A percentile compares a stretch with the other conserved stretches of the same genome.
Evolutionary conservation across 1,139 yeast genomes (phyloP).

Genomic region (Lodderomyces parapsilosis): DNA sequence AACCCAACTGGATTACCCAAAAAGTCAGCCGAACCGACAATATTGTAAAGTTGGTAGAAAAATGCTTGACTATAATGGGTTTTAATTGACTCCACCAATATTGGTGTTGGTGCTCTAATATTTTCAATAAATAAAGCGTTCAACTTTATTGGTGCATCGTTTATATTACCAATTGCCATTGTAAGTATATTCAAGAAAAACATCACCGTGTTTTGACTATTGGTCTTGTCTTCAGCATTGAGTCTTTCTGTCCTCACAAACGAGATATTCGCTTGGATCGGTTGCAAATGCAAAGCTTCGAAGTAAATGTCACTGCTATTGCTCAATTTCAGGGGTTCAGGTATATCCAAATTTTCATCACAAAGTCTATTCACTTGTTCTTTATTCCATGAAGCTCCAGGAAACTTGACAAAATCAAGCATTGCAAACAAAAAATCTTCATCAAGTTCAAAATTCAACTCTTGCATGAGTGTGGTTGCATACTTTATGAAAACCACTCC

Average conservation of each 20-base stretch:
- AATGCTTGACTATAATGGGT: conserved; percentile 93
- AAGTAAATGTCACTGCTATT: conserved; percentile 78
- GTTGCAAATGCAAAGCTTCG: conserved; percentile 91
- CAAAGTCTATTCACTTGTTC: conserved; percentile 53
- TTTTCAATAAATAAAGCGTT: conserved; percentile 88
- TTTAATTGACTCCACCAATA: conserved; percentile 65
- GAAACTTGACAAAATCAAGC: conserved; percentile 72
- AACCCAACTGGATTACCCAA: conserved; percentile 97
- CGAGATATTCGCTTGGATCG: conserved; percentile 82
- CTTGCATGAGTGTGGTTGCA: conserved; percentile 86
- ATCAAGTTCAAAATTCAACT: conserved; percentile 87
- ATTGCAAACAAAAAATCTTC: conserved; percentile 88
- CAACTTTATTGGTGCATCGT: conserved; percentile 91
- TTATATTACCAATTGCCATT: conserved; percentile 96
- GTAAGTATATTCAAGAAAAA: conserved; percentile 83
- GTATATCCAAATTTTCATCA: conserved; percentile 62
- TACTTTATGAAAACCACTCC: conserved; percentile 90
- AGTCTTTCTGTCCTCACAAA: conserved; percentile 88
- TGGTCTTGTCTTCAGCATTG: conserved; percentile 55
- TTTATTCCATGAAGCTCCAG: conserved; percentile 68
- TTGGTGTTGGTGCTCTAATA: conserved; percentile 79
- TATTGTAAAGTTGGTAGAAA: conserved; percentile 87
- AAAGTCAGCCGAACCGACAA: conserved; percentile 94
- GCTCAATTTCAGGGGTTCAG: conserved; percentile 64
- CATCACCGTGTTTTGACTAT: conserved; percentile 65